Base-by-base conservation (phyloP, 371 early-diverging fungal species). In the Syncephalastrum racemosum region DNA sequence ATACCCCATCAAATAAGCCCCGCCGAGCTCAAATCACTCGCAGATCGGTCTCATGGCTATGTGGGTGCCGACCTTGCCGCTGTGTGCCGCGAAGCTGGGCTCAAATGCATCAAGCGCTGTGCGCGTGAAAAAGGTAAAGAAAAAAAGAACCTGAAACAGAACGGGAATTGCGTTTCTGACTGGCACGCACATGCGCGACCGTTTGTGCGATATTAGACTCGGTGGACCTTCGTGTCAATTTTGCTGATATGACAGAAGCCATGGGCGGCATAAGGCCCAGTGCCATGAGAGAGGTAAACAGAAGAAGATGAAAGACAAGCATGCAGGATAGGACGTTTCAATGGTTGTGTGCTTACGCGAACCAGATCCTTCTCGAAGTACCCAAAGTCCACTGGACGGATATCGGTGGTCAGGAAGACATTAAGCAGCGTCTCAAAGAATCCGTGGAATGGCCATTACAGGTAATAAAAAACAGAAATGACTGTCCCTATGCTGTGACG, bases 361-460 rank as follows among this genome's bases (percentile, higher is more conserved):
- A 31, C 10, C 27, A 86, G 84, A 88, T 95, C 22, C 68, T 88
- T 68, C 69, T 98, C 4, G 95, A 96, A 60, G 93, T 98, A 7
- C 99, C 99, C 14, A 90, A 92, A 65, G 96, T 99, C 2, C 82
- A 85, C 20, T 99, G 99, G 96, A 68, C 71, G 0, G 99, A 99
- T 73, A 93, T 99, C 55, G 99, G 99, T 16, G 99, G 99, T 1
- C 94, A 98, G 63, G 85, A 83, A 36, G 89, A 91, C 18, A 90
- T 98, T 41, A 99, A 97, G 67, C 93, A 93, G 63, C 89, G 92
- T 69, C 76, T 99, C 25, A 88, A 91, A 46, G 99, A 99, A 71
- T 91, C 99, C 0, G 92, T 99, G 2, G 99, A 99, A 73, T 96
- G 99, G 91, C 99, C 99, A 2, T 68, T 99, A 10, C 84, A 90